Conservation (phyloP, 1,284 basidiomycete genomes). For the Paramarasmius palmivorus region DNA sequence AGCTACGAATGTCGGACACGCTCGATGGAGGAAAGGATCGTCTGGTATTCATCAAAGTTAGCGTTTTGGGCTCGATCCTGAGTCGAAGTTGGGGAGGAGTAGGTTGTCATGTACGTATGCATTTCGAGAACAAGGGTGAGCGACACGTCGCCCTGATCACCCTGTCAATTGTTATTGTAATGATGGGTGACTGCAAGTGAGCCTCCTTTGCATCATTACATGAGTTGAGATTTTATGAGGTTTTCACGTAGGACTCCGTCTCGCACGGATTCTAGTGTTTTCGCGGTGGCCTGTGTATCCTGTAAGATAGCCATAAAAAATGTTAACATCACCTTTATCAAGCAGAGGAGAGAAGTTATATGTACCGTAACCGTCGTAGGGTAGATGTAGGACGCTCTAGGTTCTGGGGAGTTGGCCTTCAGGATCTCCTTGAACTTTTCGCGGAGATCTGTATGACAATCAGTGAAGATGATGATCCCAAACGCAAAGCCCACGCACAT, state of each 20-base stretch:
- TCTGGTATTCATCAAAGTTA: too few species aligned
- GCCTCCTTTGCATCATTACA: conserved; percentile 25
- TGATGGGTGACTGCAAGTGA: background rate
- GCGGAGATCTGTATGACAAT: conserved; percentile 35
- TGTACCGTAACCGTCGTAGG: conserved; percentile 51
- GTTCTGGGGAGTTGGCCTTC: conserved; percentile 39
- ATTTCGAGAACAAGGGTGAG: too few species aligned
- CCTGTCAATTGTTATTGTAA: background rate
- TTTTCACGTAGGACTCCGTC: conserved; percentile 47
- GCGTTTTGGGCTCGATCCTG: too few species aligned
- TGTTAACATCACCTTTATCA: background rate
- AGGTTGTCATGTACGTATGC: too few species aligned
- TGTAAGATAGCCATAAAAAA: conserved; percentile 15
- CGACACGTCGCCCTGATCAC: too few species aligned
- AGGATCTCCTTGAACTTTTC: conserved; percentile 51
- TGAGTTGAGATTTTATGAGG: conserved; percentile 41
- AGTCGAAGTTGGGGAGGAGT: too few species aligned
- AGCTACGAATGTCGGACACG: too few species aligned
- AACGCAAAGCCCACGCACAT: conserved; percentile 34
- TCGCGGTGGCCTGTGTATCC: conserved; percentile 48
- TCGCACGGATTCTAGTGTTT: conserved; percentile 45
- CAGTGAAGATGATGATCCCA: background rate
- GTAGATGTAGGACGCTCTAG: conserved; percentile 43
- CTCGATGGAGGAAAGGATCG: too few species aligned
- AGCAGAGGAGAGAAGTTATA: conserved; percentile 13